phyloP scores from a whole-genome alignment of 2,329 filamentous ascomycete species.

The Leptographium lundbergii region DNA sequence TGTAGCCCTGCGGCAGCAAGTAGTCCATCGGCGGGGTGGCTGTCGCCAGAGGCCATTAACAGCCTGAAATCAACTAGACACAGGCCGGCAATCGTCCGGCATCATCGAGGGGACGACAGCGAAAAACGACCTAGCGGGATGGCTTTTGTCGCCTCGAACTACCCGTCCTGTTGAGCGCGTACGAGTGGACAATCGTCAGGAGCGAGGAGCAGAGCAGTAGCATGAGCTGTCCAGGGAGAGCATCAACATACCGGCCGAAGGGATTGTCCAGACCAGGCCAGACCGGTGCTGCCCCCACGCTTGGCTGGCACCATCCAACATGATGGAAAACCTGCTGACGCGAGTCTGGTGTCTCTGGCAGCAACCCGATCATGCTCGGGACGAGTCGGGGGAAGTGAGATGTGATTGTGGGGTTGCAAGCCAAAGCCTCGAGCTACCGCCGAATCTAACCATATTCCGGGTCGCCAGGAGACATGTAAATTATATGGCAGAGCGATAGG shows the following conservation, averaged over 20 bases:
- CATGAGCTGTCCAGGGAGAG: background rate
- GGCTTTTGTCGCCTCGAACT: background rate
- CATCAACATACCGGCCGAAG: background rate
- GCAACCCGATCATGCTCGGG: background rate
- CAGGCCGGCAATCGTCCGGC: background rate
- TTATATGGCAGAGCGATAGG: background rate
- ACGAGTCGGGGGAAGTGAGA: background rate
- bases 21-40: no score
- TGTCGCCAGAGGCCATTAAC: no score
- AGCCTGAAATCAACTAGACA: no score
- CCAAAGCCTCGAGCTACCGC: background rate
- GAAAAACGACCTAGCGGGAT: background rate
- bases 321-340: background rate
- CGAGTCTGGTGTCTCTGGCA: background rate
- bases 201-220: background rate
- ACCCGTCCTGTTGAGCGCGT: background rate
- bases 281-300: background rate
- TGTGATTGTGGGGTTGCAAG: background rate
- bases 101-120: background rate
- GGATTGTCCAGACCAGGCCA: background rate
- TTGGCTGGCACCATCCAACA: background rate
- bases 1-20: no score
- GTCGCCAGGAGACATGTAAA: background rate
- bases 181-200: background rate
- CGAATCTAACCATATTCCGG: background rate